Evolutionary conservation across 129 eudicot genomes (phyloP).

Genomic region (Helichrysum umbraculigerum): DNA sequence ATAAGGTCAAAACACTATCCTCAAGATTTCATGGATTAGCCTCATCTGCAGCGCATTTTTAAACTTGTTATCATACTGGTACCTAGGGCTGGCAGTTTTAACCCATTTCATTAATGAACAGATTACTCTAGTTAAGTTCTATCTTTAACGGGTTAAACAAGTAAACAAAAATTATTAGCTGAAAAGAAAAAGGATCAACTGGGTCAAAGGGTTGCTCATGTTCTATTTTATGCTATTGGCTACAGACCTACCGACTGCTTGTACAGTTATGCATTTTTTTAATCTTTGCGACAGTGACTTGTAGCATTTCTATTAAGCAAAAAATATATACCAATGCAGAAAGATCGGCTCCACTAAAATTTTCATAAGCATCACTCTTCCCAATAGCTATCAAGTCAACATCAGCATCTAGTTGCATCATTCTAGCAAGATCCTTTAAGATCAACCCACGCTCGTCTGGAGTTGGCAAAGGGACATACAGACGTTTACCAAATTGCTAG

Average conservation of each 20-base stretch:
- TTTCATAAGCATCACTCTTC: constrained; percentile 44
- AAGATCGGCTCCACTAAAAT: constrained; percentile 86
- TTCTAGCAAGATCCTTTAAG: constrained; percentile 59
- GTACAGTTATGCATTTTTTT: not conserved
- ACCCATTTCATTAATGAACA: not conserved
- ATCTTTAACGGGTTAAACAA: no score
- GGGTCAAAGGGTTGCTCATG: no score
- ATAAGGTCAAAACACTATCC: not conserved
- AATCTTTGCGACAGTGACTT: not conserved
- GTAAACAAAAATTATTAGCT: no score
- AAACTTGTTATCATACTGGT: not conserved
- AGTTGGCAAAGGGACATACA: constrained; percentile 76
- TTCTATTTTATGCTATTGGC: no score
- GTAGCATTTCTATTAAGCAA: not conserved
- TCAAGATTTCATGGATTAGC: not conserved
- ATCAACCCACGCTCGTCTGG: constrained; percentile 75
- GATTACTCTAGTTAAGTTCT: not conserved
- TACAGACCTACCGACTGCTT: not conserved
- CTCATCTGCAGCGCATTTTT: not conserved
- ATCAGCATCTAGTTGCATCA: constrained; percentile 46
- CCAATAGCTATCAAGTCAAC: constrained; percentile 27
- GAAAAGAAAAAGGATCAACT: no score
- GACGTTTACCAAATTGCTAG: constrained; percentile 56
- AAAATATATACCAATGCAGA: constrained; percentile 48
- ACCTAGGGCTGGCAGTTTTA: no score